A percentile compares a stretch with the other conserved stretches of the same genome.
Evolutionary conservation across 2,329 filamentous ascomycete species (phyloP).

Genomic region (Diaporthe helianthi): DNA sequence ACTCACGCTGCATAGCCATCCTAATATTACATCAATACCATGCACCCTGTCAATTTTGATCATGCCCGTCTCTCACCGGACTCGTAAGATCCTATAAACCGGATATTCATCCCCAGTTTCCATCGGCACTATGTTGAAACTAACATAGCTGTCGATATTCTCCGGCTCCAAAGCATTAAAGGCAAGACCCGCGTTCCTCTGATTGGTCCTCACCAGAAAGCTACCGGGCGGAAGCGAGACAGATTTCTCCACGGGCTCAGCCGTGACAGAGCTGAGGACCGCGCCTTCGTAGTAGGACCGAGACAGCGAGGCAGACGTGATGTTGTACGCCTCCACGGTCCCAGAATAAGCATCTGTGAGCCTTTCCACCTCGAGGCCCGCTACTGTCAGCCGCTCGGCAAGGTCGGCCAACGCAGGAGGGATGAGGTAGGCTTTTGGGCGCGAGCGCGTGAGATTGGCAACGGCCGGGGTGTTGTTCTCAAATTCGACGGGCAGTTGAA

Average conservation of each 20-base stretch:
- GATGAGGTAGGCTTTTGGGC: conserved; percentile 2
- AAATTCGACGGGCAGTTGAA: not conserved
- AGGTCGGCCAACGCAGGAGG: conserved; percentile 2
- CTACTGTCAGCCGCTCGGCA: conserved; percentile 5
- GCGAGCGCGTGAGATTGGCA: not conserved
- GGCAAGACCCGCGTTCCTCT: not conserved
- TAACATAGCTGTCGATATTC: conserved; percentile 5
- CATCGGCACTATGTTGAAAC: conserved; percentile 1
- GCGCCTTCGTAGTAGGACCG: not conserved
- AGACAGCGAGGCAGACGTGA: not conserved
- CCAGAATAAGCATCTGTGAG: not conserved
- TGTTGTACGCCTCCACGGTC: not conserved
- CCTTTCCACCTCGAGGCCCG: not conserved
- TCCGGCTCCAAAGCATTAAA: conserved; percentile 7
- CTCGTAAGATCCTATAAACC: not conserved
- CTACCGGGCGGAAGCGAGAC: not conserved
- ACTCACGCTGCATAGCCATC: too few relatives aligned
- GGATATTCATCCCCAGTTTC: not conserved
- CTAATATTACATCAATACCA: too few relatives aligned
- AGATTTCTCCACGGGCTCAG: not conserved
- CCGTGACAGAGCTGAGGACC: not conserved
- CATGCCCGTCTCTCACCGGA: accelerated
- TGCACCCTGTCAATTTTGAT: too few relatives aligned
- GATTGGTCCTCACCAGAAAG: conserved; percentile 4
- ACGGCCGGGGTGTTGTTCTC: conserved; percentile 6